A percentile compares a stretch with the other conserved stretches of the same genome.
Evolutionary conservation across 1,284 basidiomycete genomes (phyloP).

Genomic region (Trametes hirsuta): DNA sequence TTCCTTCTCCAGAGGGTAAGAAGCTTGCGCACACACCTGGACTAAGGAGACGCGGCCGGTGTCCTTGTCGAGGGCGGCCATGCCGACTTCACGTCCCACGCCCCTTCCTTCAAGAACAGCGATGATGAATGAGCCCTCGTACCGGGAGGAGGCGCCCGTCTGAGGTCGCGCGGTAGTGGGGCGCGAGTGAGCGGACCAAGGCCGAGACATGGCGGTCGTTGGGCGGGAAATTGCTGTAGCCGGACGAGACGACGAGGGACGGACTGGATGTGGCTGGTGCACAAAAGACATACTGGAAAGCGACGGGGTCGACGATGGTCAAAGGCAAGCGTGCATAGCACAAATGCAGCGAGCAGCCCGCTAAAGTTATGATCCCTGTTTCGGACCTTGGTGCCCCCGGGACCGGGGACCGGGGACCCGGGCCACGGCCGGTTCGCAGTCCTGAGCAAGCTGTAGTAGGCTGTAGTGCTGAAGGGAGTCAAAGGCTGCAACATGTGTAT

Average conservation of each 20-base stretch:
- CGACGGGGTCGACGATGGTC: background rate
- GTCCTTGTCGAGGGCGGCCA: conserved; percentile 82
- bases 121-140: conserved; percentile 64
- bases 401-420: no score
- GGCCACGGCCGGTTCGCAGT: no score
- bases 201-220: conserved; percentile 26
- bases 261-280: background rate
- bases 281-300: background rate
- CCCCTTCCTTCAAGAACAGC: conserved; percentile 77
- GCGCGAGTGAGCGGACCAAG: conserved; percentile 35
- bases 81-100: conserved; percentile 79
- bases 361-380: no score
- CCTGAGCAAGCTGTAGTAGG: no score
- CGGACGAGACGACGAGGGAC: background rate
- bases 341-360: no score
- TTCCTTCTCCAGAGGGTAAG: conserved; percentile 15
- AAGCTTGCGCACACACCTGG: conserved; percentile 49
- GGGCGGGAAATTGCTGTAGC: conserved; percentile 20
- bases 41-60: conserved; percentile 77
- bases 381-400: no score
- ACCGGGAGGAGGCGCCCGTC: conserved; percentile 59
- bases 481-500: no score
- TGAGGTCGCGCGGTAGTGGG: conserved; percentile 53
- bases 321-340: no score
- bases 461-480: no score